These are phyloP conservation scores for Wickerhamia fluorescens DNA, from an alignment of 805 yeast species.

Conservation along the genomic window DNA sequence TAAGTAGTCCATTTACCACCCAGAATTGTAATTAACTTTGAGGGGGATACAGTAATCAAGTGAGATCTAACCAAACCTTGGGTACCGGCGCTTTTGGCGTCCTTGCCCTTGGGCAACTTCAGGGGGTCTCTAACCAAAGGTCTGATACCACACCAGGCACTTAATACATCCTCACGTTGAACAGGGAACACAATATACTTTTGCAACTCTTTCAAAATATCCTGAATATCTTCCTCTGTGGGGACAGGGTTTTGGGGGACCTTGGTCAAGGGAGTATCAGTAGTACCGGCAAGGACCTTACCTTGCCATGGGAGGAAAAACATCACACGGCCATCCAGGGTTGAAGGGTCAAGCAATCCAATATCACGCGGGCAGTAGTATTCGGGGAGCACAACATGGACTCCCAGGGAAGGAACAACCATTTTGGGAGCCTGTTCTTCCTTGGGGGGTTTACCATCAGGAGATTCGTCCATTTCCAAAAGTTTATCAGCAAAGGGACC, in stretches of 20 bases:
- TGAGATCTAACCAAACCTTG: constrained; percentile 91
- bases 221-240: constrained; percentile 80
- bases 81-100: constrained; percentile 43
- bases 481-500: constrained; percentile 87
- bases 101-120: constrained; percentile 37
- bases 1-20: constrained; percentile 99
- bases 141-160: constrained; percentile 97
- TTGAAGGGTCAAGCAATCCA: constrained; percentile 87
- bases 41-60: constrained; percentile 61
- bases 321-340: constrained; percentile 94
- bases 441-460: constrained; percentile 56
- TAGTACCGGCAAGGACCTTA: constrained; percentile 91
- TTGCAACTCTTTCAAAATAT: constrained; percentile 79
- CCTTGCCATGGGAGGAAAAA: constrained; percentile 98
- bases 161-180: constrained; percentile 79
- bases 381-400: constrained; percentile 86
- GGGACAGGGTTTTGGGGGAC: constrained; percentile 78
- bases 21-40: constrained; percentile 80
- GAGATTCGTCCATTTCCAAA: constrained; percentile 77
- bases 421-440: constrained; percentile 52
- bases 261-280: constrained; percentile 76
- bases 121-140: constrained; percentile 87
- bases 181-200: constrained; percentile 87
- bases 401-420: constrained; percentile 95
- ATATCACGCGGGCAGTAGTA: constrained; percentile 81